Base-by-base conservation (phyloP, 495 filamentous ascomycete genomes). In the Lindgomyces ingoldianus region DNA sequence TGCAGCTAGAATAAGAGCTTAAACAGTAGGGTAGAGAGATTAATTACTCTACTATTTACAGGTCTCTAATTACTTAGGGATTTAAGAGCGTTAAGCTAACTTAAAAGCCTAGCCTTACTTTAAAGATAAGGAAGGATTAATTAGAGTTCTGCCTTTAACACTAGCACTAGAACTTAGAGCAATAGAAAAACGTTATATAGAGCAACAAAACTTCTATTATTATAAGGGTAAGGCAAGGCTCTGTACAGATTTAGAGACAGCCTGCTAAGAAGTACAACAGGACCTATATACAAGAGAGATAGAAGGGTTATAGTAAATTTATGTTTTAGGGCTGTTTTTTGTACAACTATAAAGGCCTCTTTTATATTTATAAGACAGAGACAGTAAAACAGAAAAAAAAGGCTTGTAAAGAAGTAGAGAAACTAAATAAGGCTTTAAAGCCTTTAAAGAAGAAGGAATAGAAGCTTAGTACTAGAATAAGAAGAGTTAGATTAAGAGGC, bases 241-340 rank as follows among this genome's bases (percentile, higher is more conserved):
- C 2, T 54, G 25, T 33, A 33, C n/a, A n/a, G 19, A 54, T 54
- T 8, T 54, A 39, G 51, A 33, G 25, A n/a, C 8, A 54, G 39
- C 10, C 27, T n/a, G 26, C 24, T 33, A 24, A 54, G 29, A 33
- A 16, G 4, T 39, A 30, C 24, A 3, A 21, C 16, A 14, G n/a
- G 3, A 54, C 16, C 29, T 30, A 8, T 39, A 54, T 54, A 2
- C 27, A 19, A n/a, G 18, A 39, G 3, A 33, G 29, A 39, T 54
- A 39, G 51, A 54, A 54, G 25, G 51, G 51, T 16, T 57, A 44
- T 45, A 19, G 11, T 45, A 27, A 57, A n/a, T 57, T 57, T 45
- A 57, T 57, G 24, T 57, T 57, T 26, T 57, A 27, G 54, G 33
- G n/a, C 18, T 57, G 21, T 24, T 57, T 57, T 26, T 57, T 27